These are phyloP conservation scores for Lathyrus sativus DNA, from an alignment of 306 rosid genomes.

Conservation along the genomic window DNA sequence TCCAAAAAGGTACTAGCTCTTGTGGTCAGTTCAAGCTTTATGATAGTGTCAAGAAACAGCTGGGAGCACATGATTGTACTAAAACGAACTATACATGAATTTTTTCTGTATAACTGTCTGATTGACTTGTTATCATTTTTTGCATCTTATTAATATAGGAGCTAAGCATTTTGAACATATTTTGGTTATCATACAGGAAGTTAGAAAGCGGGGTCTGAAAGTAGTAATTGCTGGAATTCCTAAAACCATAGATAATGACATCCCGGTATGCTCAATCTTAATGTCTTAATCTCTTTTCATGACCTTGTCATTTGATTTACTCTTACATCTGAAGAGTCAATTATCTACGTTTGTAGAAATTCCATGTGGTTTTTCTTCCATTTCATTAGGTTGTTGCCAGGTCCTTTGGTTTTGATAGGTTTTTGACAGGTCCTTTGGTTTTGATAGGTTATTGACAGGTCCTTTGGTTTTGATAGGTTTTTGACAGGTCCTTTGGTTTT, in stretches of 20 bases:
- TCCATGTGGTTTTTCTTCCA: conserved; percentile 31
- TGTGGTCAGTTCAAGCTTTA: conserved; percentile 24
- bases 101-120: conserved; percentile 1
- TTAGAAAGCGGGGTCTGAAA: conserved; percentile 83
- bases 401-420: conserved; percentile 92
- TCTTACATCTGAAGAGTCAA: conserved; percentile 37
- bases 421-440: conserved; percentile 91
- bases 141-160: conserved; percentile 23
- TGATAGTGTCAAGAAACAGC: conserved; percentile 15
- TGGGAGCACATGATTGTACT: conserved; percentile 5
- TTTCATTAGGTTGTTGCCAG: conserved; percentile 77
- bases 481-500: conserved; percentile 90
- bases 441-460: conserved; percentile 87
- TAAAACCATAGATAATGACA: conserved; percentile 95
- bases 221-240: conserved; percentile 88
- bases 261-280: conserved; percentile 61
- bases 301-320: conserved; percentile 28
- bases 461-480: conserved; percentile 91
- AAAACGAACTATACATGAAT: conserved; percentile 7
- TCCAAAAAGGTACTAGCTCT: conserved; percentile 14
- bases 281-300: conserved; percentile 7
- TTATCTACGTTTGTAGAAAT: conserved; percentile 39
- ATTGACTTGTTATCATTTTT: conserved; percentile 27
- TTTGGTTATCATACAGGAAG: conserved; percentile 61
- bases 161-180: conserved; percentile 26